Evolutionary conservation across 106 monocot genomes (phyloP), one percentile per base, ranked within the genome.

Genomic region (Xerophyta viscosa): DNA sequence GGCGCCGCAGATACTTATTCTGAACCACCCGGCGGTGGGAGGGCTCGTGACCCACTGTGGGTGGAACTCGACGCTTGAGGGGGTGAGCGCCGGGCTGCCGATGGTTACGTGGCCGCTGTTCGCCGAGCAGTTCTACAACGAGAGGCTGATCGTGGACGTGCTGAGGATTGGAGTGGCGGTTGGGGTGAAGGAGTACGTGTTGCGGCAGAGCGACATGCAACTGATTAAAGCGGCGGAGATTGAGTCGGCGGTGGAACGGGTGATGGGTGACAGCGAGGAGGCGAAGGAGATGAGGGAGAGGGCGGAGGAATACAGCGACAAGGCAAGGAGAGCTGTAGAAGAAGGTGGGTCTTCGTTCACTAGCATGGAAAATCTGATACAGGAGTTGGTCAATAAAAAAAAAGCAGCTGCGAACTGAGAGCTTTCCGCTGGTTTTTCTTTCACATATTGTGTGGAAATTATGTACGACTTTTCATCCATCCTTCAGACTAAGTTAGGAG

Each of bases 11-110:
- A 68, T 80, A 43, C 30, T 66, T 31, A 80, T 86, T 18, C 48
- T 80, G 1, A 65, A 69, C 0, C 74, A 75, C 49, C 66, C 54
- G 19, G 48, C 80, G 1, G 61, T 80, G 9, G 80, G 80, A 15
- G 74, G 75, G 0, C 73, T 79, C 43, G 46, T 80, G 37, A 80
- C 80, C 11, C 84, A 84, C 67, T 84, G n/a, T n/a, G n/a, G n/a
- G n/a, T n/a, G n/a, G 84, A 84, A 84, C 67, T 76, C 85, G 17
- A 64, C 75, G 15, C 43, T 79, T n/a, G 83, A 88, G 54, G 64
- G 53, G 15, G 50, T 80, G 24, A 18, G 70, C 3, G 58, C 62
- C 1, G 80, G 70, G 3, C 66, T 80, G 46, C 70, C 74, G 1
- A 41, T 70, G 66, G 20, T 80, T 0, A 70, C 74, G 1, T 74